Conservation (phyloP, 1,139 yeast genomes). For the Geotrichum bryndzae region DNA sequence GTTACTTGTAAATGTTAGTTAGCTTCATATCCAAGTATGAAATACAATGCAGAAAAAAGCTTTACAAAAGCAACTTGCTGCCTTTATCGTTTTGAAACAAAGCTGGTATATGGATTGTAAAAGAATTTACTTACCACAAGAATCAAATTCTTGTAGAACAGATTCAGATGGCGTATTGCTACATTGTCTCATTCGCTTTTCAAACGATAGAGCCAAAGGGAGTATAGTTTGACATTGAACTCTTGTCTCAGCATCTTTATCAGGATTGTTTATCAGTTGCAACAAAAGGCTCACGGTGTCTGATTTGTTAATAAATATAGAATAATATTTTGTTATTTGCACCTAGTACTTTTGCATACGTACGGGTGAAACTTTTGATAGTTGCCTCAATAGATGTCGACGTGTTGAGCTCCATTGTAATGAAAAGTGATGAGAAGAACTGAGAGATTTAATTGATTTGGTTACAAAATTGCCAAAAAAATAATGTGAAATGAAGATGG, state of each 20-base stretch:
- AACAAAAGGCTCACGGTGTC: conserved; percentile 8
- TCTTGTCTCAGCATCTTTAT: conserved; percentile 10
- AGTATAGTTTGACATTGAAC: conserved; percentile 17
- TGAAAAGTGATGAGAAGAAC: neutral
- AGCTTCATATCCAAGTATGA: neutral
- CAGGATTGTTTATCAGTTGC: conserved; percentile 1
- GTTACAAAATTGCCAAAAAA: neutral
- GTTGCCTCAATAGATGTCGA: conserved; percentile 9
- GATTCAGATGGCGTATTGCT: neutral
- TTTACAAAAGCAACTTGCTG: too few relatives aligned
- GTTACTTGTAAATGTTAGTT: neutral
- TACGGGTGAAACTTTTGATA: conserved; percentile 11
- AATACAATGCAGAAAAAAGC: neutral
- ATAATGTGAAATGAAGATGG: neutral
- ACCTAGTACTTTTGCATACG: neutral
- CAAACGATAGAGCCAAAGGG: conserved; percentile 17
- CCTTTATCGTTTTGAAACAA: neutral
- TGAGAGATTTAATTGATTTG: neutral
- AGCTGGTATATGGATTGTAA: neutral
- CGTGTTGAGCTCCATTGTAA: conserved; percentile 4
- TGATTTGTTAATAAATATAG: neutral
- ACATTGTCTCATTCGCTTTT: conserved; percentile 13
- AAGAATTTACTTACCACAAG: conserved; percentile 3
- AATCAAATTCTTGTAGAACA: conserved; percentile 12
- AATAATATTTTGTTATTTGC: neutral